Conservation (phyloP, 345 rosid species). For the Eucalyptus curtisii region DNA sequence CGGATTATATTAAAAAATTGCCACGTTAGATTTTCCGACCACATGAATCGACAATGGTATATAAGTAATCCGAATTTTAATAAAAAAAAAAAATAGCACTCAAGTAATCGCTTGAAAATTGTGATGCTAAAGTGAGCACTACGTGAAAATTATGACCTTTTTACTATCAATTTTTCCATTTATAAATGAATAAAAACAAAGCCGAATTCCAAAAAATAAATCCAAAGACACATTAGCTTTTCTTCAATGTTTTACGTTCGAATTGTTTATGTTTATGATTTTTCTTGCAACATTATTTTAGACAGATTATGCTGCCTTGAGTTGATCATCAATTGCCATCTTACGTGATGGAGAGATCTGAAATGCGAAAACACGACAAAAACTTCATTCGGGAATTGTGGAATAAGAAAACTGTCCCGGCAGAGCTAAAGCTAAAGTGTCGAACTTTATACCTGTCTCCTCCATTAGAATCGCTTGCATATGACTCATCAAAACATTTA, state of each 20-base stretch:
- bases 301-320: neutral
- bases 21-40: fast-evolving
- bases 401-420: neutral
- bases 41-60: neutral
- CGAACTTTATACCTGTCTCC: neutral
- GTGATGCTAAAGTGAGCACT: fast-evolving
- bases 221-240: neutral
- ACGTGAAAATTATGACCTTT: neutral
- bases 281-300: neutral
- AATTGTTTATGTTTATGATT: neutral
- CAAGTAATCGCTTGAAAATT: neutral
- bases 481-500: neutral
- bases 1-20: neutral
- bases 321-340: neutral
- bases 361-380: neutral
- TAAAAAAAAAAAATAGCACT: neutral
- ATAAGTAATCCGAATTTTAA: neutral
- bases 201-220: neutral
- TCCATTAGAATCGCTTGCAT: neutral
- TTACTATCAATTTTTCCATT: neutral
- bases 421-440: neutral
- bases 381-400: neutral
- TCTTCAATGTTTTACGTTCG: neutral
- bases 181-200: neutral
- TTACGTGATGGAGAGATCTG: neutral